Evolutionary conservation across 2,329 filamentous ascomycete genomes (phyloP), one percentile per base, ranked within the genome.

Genomic region (Diaporthe aspalathi): DNA sequence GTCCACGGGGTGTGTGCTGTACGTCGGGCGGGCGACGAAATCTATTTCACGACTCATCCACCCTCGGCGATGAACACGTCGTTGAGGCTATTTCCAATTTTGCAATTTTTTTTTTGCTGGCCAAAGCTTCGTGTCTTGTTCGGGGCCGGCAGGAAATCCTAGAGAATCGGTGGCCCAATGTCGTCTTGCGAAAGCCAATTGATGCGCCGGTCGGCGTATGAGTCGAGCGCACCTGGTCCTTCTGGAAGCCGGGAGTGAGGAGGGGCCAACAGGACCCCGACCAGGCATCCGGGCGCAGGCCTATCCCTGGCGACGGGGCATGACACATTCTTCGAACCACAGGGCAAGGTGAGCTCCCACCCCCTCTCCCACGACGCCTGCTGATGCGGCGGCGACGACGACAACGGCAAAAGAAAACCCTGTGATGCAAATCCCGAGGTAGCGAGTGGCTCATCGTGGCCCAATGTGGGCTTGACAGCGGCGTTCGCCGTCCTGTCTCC

Each of bases 391-490:
- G 43, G 27, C 35, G 8, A 45, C 38, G 1, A 29, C 56, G 40
- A 47, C 40, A 32, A 32, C 29, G 35, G 45, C 29, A n/a, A 50
- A 16, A 38, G 35, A 62, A 50, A 49, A 12, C 60, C 29, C 35
- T 38, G 60, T 29, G 45, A 50, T 50, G 45, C 5, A 35, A 49
- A 38, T 50, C 45, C 45, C 29, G 45, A 47, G 29, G 60, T 24
- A 50, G 45, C 57, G 43, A 63, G 60, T 50, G 60, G 45, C 45
- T 50, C 45, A 24, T 11, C 12, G 27, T 24, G 24, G 43, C 29
- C 60, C 60, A 65, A 65, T 65, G 60, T 65, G 60, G 60, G 45
- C 43, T 65, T 65, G 60, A 65, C 60, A 50, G 60, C 60, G 60
- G 60, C 60, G 8, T 65, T 65, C 60, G 43, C 60, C 60, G 60